phyloP scores from a whole-genome alignment of 768 basidiomycete genomes.

The Candolleomyces aberdarensis region DNA sequence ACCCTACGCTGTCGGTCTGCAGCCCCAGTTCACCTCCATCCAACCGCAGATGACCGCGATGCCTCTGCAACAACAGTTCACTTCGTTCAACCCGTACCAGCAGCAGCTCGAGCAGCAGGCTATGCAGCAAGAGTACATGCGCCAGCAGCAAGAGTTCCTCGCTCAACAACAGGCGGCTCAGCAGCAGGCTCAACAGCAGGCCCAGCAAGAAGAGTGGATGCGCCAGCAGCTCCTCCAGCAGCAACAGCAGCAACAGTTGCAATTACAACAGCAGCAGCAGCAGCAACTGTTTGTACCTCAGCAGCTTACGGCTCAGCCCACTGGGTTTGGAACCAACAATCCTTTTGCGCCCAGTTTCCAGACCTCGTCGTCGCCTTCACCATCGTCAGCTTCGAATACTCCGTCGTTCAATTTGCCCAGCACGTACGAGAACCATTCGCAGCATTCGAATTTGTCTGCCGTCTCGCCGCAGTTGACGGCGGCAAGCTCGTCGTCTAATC shows the following conservation, averaged over 20 bases:
- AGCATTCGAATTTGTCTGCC: constrained; percentile 39
- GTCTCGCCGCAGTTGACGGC: constrained; percentile 24
- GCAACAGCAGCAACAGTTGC: constrained; percentile 46
- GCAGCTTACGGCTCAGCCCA: constrained; percentile 56
- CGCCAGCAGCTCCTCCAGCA: constrained; percentile 45
- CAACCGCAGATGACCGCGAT: constrained; percentile 67
- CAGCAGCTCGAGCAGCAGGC: constrained; percentile 92
- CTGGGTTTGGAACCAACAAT: constrained; percentile 92
- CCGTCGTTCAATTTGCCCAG: constrained; percentile 69
- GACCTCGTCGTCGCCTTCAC: constrained; percentile 31
- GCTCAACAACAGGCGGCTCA: constrained; percentile 54
- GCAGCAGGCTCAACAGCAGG: constrained; percentile 50
- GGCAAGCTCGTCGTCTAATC: constrained; percentile 15
- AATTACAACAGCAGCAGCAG: constrained; percentile 47
- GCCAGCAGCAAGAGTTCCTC: constrained; percentile 69
- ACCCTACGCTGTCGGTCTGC: constrained; percentile 53
- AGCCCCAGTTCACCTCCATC: constrained; percentile 49
- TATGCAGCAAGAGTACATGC: constrained; percentile 73
- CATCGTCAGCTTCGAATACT: constrained; percentile 26
- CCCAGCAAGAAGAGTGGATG: constrained; percentile 47
- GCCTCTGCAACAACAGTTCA: constrained; percentile 74
- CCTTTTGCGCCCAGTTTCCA: constrained; percentile 63
- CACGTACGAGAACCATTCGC: constrained; percentile 57
- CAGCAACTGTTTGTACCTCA: constrained; percentile 47
- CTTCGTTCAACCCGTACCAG: constrained; percentile 91